Percentiles rank a stretch among this genome's conserved stretches.
Evolutionary conservation across 805 yeast species (phyloP).

Genomic region (Tetrapisispora taiwanensis): DNA sequence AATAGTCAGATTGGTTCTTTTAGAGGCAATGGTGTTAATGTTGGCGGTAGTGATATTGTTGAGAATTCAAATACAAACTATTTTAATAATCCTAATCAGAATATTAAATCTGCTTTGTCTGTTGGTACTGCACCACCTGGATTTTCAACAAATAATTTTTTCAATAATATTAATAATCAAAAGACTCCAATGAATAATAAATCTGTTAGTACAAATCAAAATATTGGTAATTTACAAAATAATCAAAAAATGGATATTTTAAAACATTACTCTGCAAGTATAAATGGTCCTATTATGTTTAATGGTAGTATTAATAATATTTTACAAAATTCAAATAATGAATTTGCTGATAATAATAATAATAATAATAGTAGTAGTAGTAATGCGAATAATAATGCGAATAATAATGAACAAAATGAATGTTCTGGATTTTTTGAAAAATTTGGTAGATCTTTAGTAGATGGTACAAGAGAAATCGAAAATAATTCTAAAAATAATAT

Average conservation of each 20-base stretch:
- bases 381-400: not conserved
- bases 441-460: constrained; percentile 28
- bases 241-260: constrained; percentile 12
- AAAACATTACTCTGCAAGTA: constrained; percentile 21
- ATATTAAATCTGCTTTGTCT: constrained; percentile 17
- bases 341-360: not conserved
- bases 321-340: not conserved
- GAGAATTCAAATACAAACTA: constrained; percentile 5
- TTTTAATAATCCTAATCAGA: constrained; percentile 1
- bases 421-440: constrained; percentile 26
- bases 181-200: not conserved
- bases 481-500: not conserved
- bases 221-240: not conserved
- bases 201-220: not conserved
- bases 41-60: constrained; percentile 5
- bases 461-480: constrained; percentile 29
- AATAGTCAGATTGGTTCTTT: constrained; percentile 22
- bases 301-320: not conserved
- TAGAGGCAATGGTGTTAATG: constrained; percentile 12
- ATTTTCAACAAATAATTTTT: not conserved
- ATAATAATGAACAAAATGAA: not conserved
- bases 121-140: constrained; percentile 24
- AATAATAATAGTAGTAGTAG: not conserved
- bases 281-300: constrained; percentile 16
- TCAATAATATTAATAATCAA: constrained; percentile 1